Conservation (phyloP, 2,329 filamentous ascomycete species). For the Chaetothyriales sp. region DNA sequence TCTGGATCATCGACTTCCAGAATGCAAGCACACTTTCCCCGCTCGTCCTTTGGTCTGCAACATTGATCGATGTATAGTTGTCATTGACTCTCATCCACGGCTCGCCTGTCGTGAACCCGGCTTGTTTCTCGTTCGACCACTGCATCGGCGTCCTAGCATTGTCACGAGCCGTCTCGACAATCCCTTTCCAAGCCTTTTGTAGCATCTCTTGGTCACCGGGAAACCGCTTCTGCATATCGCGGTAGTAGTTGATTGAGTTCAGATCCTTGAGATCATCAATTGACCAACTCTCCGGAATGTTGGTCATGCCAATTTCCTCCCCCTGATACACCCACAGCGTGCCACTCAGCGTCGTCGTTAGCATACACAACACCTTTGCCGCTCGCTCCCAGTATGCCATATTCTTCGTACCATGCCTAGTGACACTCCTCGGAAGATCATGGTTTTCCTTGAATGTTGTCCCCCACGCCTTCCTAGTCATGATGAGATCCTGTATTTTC, state of each 20-base stretch:
- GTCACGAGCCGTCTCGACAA: slow-evolving; percentile 47
- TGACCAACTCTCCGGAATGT: slow-evolving; percentile 34
- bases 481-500: slow-evolving; percentile 44
- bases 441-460: slow-evolving; percentile 53
- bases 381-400: slow-evolving; percentile 35
- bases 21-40: slow-evolving; percentile 42
- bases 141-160: slow-evolving; percentile 59
- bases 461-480: slow-evolving; percentile 48
- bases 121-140: slow-evolving; percentile 47
- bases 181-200: slow-evolving; percentile 29
- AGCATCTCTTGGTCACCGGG: slow-evolving; percentile 25
- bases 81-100: slow-evolving; percentile 64
- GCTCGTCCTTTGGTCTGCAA: slow-evolving; percentile 29
- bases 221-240: slow-evolving; percentile 23
- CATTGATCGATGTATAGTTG: slow-evolving; percentile 47
- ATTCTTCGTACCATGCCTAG: slow-evolving; percentile 39
- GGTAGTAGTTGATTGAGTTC: slow-evolving; percentile 26
- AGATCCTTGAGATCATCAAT: slow-evolving; percentile 24
- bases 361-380: slow-evolving; percentile 46
- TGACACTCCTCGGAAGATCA: slow-evolving; percentile 48
- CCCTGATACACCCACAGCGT: slow-evolving; percentile 45
- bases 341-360: slow-evolving; percentile 40
- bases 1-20: slow-evolving; percentile 43
- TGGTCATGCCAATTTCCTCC: slow-evolving; percentile 44
- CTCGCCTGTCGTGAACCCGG: slow-evolving; percentile 47